Evolutionary conservation across 495 filamentous ascomycete species (phyloP), one percentile per base, ranked within the genome.

Genomic region (Xylaria castorea): DNA sequence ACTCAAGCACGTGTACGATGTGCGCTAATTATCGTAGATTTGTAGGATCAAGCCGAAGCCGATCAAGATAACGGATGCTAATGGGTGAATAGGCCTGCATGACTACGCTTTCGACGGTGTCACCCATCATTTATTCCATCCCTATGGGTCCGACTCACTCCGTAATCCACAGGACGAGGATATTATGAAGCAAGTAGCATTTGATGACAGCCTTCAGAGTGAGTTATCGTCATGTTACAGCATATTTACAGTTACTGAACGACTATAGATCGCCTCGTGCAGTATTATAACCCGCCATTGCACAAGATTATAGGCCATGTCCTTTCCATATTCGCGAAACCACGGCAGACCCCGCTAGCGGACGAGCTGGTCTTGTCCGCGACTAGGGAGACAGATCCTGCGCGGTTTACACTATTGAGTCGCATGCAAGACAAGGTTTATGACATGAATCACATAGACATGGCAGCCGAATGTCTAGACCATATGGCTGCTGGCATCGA

Each of bases 31-130:
- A 18, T 22, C 72, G 71, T 80, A 71, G 75, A 74, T 73, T 36
- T 48, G 40, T 64, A 44, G n/a, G 22, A 12, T 71, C 34, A 46
- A 27, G 27, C 34, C 30, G 3, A 67, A 38, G 12, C 12, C 7
- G 36, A 20, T 34, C 34, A 53, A 53, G 66, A 66, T 7, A 27
- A 34, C 16, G n/a, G 22, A 70, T 66, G 60, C 42, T 73, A 38
- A 67, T 42, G 9, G 38, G 48, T 5, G 72, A 14, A 34, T 36
- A 81, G 80, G 67, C 42, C 75, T 89, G 3, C 90, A 92, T 63
- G 88, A 89, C 66, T 92, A 89, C 73, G 90, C 90, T 1, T 85
- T 91, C 20, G 90, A 92, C 76, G 89, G 90, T 73, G 87, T 87
- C 36, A 90, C 89, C 3, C 87, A 90, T 75, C 89, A 90, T 70